Evolutionary conservation across 371 early-diverging fungal species (phyloP).

Genomic region (Chytridiales sp.): DNA sequence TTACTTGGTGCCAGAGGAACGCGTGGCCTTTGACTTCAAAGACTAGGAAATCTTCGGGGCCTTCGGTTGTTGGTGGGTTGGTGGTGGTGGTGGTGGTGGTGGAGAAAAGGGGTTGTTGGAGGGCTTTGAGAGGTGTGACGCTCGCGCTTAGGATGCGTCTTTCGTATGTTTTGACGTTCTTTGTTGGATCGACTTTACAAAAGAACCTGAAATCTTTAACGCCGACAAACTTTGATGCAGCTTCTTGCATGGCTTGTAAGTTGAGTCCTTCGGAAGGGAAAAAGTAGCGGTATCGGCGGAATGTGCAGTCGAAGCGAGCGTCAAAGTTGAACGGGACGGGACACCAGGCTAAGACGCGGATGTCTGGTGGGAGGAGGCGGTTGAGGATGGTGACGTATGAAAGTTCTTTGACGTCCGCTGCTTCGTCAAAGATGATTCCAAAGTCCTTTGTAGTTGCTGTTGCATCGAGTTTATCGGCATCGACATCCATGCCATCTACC

Average conservation of each 20-base stretch:
- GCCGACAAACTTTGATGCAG: constrained; percentile 70
- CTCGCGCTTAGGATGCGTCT: constrained; percentile 65
- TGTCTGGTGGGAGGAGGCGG: constrained; percentile 79
- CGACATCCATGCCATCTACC: constrained; percentile 1
- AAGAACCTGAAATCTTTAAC: constrained; percentile 93
- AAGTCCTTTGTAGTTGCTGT: neutral
- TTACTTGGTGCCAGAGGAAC: constrained; percentile 96
- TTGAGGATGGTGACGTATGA: constrained; percentile 85
- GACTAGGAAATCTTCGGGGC: constrained; percentile 25
- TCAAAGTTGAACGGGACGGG: constrained; percentile 74
- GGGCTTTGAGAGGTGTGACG: constrained; percentile 58
- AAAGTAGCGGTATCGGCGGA: constrained; percentile 90
- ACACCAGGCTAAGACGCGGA: constrained; percentile 91
- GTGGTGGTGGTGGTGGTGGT: constrained; percentile 5
- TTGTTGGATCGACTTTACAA: constrained; percentile 87
- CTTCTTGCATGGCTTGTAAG: constrained; percentile 74
- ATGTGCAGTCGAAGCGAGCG: constrained; percentile 86
- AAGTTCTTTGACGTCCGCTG: constrained; percentile 50
- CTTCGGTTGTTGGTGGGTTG: neutral
- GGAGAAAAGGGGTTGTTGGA: neutral
- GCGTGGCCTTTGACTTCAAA: constrained; percentile 69
- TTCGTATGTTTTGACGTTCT: constrained; percentile 73
- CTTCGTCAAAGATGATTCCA: too few relatives aligned
- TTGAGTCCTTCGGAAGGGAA: constrained; percentile 71
- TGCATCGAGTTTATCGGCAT: neutral